A percentile compares a stretch with the other conserved stretches of the same genome.
Evolutionary conservation across 805 yeast species (phyloP).

Genomic region (Suhomyces sp.): DNA sequence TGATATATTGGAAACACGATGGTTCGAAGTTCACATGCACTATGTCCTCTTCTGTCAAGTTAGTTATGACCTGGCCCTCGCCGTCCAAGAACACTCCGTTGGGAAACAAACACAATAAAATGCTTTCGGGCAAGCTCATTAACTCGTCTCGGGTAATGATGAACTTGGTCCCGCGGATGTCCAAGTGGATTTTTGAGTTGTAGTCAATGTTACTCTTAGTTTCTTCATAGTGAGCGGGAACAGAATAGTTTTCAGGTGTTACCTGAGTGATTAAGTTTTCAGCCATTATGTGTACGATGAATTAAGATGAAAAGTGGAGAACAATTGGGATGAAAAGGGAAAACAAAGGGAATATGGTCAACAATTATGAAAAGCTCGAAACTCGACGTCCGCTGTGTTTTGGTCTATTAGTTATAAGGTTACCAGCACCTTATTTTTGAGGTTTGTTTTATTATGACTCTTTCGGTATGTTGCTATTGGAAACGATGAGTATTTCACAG

Average conservation of each 20-base stretch:
- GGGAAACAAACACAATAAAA: conserved; percentile 82
- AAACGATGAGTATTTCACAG: too few relatives aligned
- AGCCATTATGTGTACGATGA: conserved; percentile 29
- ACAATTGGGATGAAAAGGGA: too few relatives aligned
- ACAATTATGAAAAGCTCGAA: too few relatives aligned
- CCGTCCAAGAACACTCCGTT: conserved; percentile 84
- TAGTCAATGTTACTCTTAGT: conserved; percentile 44
- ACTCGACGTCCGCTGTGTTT: not conserved
- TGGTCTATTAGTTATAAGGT: conserved; percentile 7
- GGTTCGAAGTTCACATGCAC: conserved; percentile 88
- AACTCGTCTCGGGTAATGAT: conserved; percentile 83
- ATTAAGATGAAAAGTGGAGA: too few relatives aligned
- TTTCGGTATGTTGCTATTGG: too few relatives aligned
- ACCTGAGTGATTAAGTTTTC: conserved; percentile 73
- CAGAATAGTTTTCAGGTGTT: conserved; percentile 34
- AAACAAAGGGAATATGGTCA: too few relatives aligned
- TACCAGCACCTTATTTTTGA: conserved; percentile 22
- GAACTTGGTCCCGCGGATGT: conserved; percentile 72
- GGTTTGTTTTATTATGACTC: too few relatives aligned
- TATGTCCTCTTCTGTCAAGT: conserved; percentile 74
- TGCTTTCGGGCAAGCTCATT: conserved; percentile 88
- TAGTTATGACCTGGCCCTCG: conserved; percentile 73
- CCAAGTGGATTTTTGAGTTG: conserved; percentile 70
- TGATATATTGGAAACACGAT: conserved; percentile 78
- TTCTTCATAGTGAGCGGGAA: conserved; percentile 26